Base-by-base conservation (phyloP, 805 yeast genomes). In the Candida koratica region DNA sequence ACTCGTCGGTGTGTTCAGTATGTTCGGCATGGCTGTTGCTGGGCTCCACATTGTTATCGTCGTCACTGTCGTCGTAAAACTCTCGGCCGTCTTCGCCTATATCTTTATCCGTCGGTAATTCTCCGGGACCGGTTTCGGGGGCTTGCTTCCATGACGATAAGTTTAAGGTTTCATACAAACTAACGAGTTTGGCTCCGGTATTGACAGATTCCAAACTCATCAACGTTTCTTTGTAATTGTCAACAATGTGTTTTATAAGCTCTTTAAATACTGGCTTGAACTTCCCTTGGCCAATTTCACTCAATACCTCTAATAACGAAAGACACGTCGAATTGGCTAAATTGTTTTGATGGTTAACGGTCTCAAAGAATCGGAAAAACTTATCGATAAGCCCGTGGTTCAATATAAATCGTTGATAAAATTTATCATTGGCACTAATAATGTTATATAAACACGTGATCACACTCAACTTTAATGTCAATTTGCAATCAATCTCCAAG, bases 271-370 rank as follows among this genome's bases (percentile, higher is more conserved):
- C 17, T 4, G 41, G 14, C 15, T 32, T 44, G 19, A 38, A 38
- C 26, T 32, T 29, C 50, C 60, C 39, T 56, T 55, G 32, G 52
- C 57, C 39, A 46, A 51, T 20, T 49, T 43, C 25, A 60, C 51
- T 24, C n/a, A 44, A 25, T 14, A 69, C 64, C 46, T 76, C 82
- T 22, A 80, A 61, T 15, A 89, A 64, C 52, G 84, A 88, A 30
- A 87, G 64, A 44, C 90, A 73, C 5, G 89, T 73, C 0, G 96
- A 87, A 49, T 78, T 83, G 3, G 83, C 71, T 41, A 88, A 59
- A 51, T 80, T 83, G 52, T 84, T 78, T 25, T 60, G 58, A 19
- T 64, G 58, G 5, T 70, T 62, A 7, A 76, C 72, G 10, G 63
- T 69, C 15, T 63, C 58, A 42, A 84, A 64, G 32, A 77, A 61